Percentiles rank a stretch among this genome's conserved stretches.
phyloP scores from a whole-genome alignment of 2,329 filamentous ascomycete genomes.

The Alternaria angustiovoidea region DNA sequence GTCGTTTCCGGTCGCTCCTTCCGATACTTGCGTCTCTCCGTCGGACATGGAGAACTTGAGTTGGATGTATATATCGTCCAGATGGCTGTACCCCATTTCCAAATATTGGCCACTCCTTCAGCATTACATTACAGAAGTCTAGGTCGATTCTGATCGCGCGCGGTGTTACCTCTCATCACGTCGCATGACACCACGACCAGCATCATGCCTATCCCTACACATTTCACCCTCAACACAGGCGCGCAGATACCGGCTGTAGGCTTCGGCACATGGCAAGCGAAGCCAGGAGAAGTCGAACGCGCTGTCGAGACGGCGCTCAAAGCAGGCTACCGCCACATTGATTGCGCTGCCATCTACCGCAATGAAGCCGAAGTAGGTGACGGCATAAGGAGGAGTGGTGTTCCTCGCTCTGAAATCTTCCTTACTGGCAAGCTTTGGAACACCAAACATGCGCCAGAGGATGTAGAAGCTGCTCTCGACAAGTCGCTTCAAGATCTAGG shows the following conservation, averaged over 20 bases:
- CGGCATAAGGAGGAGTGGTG: slow-evolving; percentile 69
- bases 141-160: background rate
- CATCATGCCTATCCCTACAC: slow-evolving; percentile 40
- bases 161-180: background rate
- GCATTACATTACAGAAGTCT: background rate
- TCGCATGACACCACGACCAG: background rate
- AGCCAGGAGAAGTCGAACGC: slow-evolving; percentile 64
- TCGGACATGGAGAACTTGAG: background rate
- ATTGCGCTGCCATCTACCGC: slow-evolving; percentile 77
- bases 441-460: slow-evolving; percentile 71
- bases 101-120: background rate
- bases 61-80: background rate
- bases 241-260: slow-evolving; percentile 78
- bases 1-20: background rate
- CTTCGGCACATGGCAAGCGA: slow-evolving; percentile 79
- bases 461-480: slow-evolving; percentile 65
- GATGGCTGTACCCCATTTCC: background rate
- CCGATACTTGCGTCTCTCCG: background rate
- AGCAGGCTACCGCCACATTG: slow-evolving; percentile 75
- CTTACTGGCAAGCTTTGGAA: slow-evolving; percentile 85
- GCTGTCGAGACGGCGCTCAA: slow-evolving; percentile 74
- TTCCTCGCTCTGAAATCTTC: slow-evolving; percentile 70
- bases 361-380: slow-evolving; percentile 78
- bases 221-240: slow-evolving; percentile 68
- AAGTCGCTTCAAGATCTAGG: slow-evolving; percentile 67